Conservation (phyloP, 2,329 filamentous ascomycete species). For the Sordariomycetes sp. region DNA sequence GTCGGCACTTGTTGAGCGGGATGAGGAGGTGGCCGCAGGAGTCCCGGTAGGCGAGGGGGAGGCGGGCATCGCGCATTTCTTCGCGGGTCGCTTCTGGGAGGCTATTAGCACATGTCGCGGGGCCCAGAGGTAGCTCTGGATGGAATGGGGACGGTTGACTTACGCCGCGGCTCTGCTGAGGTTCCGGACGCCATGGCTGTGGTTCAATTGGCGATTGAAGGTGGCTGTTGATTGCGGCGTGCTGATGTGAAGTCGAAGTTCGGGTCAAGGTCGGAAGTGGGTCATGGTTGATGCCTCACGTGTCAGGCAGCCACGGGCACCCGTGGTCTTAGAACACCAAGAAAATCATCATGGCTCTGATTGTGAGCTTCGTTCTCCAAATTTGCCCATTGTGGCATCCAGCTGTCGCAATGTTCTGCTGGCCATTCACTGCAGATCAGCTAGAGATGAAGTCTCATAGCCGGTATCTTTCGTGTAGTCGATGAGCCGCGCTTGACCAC, state of each 20-base stretch:
- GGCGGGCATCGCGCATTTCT: constrained; percentile 85
- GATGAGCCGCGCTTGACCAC: no score
- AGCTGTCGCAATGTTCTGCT: no score
- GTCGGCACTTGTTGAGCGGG: constrained; percentile 89
- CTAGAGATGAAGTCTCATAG: no score
- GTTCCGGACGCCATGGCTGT: constrained; percentile 24
- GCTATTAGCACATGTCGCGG: constrained; percentile 12
- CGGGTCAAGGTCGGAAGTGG: constrained; percentile 16
- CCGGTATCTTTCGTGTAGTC: no score
- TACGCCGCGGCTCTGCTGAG: constrained; percentile 27
- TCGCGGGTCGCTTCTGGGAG: constrained; percentile 66
- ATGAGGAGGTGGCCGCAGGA: constrained; percentile 92
- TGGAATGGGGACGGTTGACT: constrained; percentile 10
- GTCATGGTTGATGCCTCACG: constrained; percentile 1
- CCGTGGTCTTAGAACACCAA: no score
- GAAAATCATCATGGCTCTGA: background rate
- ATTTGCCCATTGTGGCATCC: no score
- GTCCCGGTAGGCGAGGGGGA: constrained; percentile 88
- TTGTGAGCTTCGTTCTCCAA: background rate
- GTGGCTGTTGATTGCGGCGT: constrained; percentile 12
- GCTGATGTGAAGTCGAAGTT: background rate
- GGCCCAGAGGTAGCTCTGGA: no score
- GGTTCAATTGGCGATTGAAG: constrained; percentile 20
- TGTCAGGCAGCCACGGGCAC: no score
- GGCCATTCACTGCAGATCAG: no score